Evolutionary conservation across 2,329 filamentous ascomycete genomes (phyloP).

Genomic region (Xylariaceae sp.): DNA sequence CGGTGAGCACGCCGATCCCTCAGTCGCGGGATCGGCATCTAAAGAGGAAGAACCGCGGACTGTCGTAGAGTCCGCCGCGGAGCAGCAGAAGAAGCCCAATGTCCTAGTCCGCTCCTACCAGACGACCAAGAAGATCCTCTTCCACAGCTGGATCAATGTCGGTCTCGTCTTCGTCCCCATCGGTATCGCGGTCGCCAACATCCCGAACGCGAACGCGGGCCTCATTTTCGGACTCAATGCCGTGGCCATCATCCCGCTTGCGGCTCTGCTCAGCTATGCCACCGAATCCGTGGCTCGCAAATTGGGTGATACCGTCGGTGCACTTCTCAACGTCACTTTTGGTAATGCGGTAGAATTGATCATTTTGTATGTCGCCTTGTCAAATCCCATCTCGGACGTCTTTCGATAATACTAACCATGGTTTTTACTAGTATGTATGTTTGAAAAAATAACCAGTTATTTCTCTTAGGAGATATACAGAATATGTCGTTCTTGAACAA

Average conservation of each 20-base stretch:
- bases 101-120: conserved; percentile 36
- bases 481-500: background rate
- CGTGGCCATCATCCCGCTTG: conserved; percentile 69
- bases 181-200: conserved; percentile 61
- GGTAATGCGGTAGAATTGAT: conserved; percentile 76
- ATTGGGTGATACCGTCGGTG: conserved; percentile 67
- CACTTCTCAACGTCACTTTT: conserved; percentile 71
- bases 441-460: background rate
- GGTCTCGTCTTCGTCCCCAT: conserved; percentile 73
- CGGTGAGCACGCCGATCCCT: conserved; percentile 33
- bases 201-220: conserved; percentile 50
- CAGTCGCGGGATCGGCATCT: conserved; percentile 35
- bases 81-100: conserved; percentile 30
- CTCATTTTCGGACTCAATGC: conserved; percentile 70
- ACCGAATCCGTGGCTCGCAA: conserved; percentile 70
- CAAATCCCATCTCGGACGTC: background rate
- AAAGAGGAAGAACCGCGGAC: conserved; percentile 51
- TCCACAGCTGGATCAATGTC: conserved; percentile 73
- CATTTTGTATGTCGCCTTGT: conserved; percentile 52
- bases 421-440: conserved; percentile 25
- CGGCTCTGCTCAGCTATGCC: conserved; percentile 65
- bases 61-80: conserved; percentile 44
- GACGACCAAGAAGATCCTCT: conserved; percentile 56
- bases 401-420: conserved; percentile 18
- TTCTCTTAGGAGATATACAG: background rate